Conservation (phyloP, 164 flowering plant genomes). For the Kingdonia uniflora region DNA sequence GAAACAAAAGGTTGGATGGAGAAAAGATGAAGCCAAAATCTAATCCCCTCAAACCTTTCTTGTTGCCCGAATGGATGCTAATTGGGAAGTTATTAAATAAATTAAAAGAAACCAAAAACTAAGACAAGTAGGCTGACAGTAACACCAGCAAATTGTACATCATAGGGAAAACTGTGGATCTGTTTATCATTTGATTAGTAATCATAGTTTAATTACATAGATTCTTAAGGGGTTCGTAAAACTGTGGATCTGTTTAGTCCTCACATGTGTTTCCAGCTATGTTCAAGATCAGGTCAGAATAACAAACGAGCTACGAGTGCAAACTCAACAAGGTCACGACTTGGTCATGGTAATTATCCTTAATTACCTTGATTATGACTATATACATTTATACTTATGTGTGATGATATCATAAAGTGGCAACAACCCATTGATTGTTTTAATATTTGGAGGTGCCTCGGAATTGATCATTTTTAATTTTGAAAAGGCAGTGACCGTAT, state of each 20-base stretch:
- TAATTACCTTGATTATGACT: conserved; percentile 1
- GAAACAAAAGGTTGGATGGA: conserved; percentile 3
- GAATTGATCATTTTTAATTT: conserved; percentile 12
- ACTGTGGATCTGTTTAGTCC: neutral
- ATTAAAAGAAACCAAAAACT: conserved; percentile 2
- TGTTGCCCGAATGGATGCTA: conserved; percentile 12
- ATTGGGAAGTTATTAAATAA: conserved; percentile 10
- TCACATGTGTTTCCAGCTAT: too few relatives aligned
- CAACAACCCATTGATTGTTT: conserved; percentile 1
- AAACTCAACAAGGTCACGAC: neutral
- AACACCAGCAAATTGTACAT: conserved; percentile 12
- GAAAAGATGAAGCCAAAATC: conserved; percentile 8
- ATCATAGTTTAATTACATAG: neutral
- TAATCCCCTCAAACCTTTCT: conserved; percentile 5
- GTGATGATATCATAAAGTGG: neutral
- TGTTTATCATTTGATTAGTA: neutral
- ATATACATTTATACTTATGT: neutral
- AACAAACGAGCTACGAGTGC: neutral
- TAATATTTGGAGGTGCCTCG: conserved; percentile 5
- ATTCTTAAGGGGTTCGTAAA: neutral
- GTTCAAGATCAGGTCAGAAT: neutral
- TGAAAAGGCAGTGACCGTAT: conserved; percentile 14
- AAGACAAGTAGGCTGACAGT: conserved; percentile 16
- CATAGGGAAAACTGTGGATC: conserved; percentile 1
- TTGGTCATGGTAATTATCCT: neutral